Evolutionary conservation across 768 basidiomycete genomes (phyloP).

Genomic region (Cystobasidium tubakii): DNA sequence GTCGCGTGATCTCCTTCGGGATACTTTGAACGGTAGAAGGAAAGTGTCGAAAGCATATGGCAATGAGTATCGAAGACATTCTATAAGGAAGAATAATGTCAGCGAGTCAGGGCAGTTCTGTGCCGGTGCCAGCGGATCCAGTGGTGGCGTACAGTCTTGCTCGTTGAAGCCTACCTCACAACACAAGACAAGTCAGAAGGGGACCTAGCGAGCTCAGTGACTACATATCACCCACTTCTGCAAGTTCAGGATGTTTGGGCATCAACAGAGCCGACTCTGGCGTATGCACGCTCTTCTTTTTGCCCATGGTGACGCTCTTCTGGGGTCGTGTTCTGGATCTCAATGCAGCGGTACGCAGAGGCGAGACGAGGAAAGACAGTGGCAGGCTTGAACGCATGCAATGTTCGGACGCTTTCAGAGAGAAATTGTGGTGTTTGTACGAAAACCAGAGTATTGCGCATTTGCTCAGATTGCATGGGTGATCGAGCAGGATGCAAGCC

Average conservation of each 20-base stretch:
- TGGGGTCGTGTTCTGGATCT: neutral
- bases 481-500: neutral
- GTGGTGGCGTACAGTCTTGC: neutral
- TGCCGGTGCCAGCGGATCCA: neutral
- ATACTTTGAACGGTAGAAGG: constrained; percentile 61
- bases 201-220: neutral
- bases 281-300: constrained; percentile 25
- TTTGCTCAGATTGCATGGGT: neutral
- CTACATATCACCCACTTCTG: neutral
- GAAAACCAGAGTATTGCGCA: neutral
- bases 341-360: neutral
- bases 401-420: too few relatives aligned
- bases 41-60: constrained; percentile 70
- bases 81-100: neutral
- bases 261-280: constrained; percentile 30
- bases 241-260: constrained; percentile 19
- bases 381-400: neutral
- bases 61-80: constrained; percentile 74
- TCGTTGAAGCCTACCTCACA: neutral
- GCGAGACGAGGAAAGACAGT: neutral
- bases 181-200: neutral
- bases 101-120: neutral
- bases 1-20: constrained; percentile 56
- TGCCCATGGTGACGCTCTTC: constrained; percentile 25
- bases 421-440: too few relatives aligned